These are phyloP conservation scores for Debaryomyces udenii DNA, from an alignment of 1,139 yeast species.

Conservation along the genomic window DNA sequence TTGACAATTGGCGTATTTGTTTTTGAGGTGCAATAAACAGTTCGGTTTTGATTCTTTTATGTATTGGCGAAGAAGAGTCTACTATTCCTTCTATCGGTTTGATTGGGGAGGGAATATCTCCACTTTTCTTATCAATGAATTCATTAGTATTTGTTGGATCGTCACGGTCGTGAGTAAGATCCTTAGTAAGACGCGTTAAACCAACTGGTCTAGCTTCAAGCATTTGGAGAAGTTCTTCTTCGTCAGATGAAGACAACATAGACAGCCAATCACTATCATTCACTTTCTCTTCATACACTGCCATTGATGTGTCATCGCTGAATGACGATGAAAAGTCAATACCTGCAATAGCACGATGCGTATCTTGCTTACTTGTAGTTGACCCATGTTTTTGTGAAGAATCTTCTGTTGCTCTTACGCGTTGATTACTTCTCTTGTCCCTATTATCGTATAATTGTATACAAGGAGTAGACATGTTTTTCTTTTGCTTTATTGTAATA, in stretches of 20 bases:
- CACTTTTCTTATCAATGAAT: not conserved
- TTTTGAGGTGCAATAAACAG: not conserved
- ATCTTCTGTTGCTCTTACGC: not conserved
- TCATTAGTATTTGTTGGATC: not conserved
- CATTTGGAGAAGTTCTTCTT: conserved; percentile 6
- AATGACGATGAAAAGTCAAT: conserved; percentile 12
- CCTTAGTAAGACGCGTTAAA: not conserved
- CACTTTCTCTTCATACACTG: not conserved
- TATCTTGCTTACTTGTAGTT: not conserved
- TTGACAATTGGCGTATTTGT: conserved; percentile 3
- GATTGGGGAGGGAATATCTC: not conserved
- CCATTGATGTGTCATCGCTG: conserved; percentile 8
- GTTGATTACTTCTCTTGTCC: not conserved
- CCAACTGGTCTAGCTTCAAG: not conserved
- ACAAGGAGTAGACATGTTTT: conserved; percentile 2
- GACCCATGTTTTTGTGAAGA: not conserved
- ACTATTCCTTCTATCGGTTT: not conserved
- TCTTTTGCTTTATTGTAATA: not conserved
- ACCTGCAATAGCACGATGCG: conserved; percentile 2
- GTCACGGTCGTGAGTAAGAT: not conserved
- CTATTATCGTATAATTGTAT: not conserved
- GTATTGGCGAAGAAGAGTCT: not conserved
- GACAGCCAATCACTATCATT: not conserved
- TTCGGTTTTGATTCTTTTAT: not conserved
- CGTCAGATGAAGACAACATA: conserved; percentile 3